Conservation (phyloP, 2,329 filamentous ascomycete species). For the Arthroderma sp. region DNA sequence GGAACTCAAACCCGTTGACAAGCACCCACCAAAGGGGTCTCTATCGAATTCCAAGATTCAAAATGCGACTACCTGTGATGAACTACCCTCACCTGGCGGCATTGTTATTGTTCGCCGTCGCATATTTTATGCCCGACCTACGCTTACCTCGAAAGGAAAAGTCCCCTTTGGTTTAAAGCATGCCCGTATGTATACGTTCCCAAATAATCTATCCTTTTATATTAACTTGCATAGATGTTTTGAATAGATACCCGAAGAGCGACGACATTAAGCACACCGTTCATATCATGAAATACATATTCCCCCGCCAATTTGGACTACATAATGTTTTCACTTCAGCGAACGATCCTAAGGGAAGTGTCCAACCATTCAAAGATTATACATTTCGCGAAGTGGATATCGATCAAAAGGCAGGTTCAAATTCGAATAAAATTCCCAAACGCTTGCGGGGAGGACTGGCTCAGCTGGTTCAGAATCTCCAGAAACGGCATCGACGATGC, state of each 20-base stretch:
- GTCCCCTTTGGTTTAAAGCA: slow-evolving; percentile 65
- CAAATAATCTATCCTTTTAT: slow-evolving; percentile 1
- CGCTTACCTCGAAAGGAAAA: slow-evolving; percentile 52
- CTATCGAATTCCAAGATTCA: too few relatives aligned
- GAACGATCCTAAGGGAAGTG: slow-evolving; percentile 51
- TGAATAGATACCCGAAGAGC: slow-evolving; percentile 54
- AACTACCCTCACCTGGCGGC: slow-evolving; percentile 30
- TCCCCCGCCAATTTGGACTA: slow-evolving; percentile 76
- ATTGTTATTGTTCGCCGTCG: slow-evolving; percentile 68
- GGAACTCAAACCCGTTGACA: slow-evolving; percentile 4
- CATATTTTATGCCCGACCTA: slow-evolving; percentile 72
- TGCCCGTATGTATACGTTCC: slow-evolving; percentile 50
- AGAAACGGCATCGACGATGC: slow-evolving; percentile 58
- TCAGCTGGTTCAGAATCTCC: slow-evolving; percentile 53
- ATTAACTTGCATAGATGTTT: slow-evolving; percentile 48
- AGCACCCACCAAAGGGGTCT: background rate
- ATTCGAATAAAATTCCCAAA: slow-evolving; percentile 22
- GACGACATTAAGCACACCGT: slow-evolving; percentile 42
- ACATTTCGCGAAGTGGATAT: slow-evolving; percentile 78
- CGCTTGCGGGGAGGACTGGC: slow-evolving; percentile 49
- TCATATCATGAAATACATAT: slow-evolving; percentile 81
- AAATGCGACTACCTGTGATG: background rate
- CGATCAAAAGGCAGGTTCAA: slow-evolving; percentile 12
- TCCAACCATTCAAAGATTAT: slow-evolving; percentile 70
- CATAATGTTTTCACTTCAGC: slow-evolving; percentile 81